Base-by-base conservation (phyloP, 1,284 basidiomycete species). In the Takashimella tepidaria region DNA sequence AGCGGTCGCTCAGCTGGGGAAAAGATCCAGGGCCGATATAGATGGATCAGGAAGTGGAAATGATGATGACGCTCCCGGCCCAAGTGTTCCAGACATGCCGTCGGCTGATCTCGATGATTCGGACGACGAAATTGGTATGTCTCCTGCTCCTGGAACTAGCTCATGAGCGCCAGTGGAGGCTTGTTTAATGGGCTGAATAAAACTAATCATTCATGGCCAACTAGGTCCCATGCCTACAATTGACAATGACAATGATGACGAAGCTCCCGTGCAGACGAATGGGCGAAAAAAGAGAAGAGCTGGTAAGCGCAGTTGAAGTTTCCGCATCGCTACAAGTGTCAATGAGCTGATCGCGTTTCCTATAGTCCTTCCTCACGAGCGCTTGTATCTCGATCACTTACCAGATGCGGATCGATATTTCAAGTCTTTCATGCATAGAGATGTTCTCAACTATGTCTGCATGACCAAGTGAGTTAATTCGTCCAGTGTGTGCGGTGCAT, bases 381-480 rank as follows among this genome's bases (percentile, higher is more conserved):
- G 83, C 60, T 80, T 97, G 25, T 98, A 89, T 75, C 81, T 98
- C 45, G 89, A 91, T 46, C 89, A 95, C 73, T 79, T 99, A 24
- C 96, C 96, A 1, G 84, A 84, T 65, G 84, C 92, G 49, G 90
- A 97, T 69, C 85, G 96, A 62, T 99, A 98, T 77, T 87, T 86
- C 78, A 92, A 95, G 79, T 93, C 89, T 57, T 96, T 98, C 77
- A 98, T 98, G 96, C 96, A 99, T 75, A 80, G 93, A 49, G 95
- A 98, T 65, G 83, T 85, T 19, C 81, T 98, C 62, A 95, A 91
- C 71, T 93, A 88, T 67, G 86, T 86, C 48, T 83, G 87, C 20
- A 84, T 90, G 64, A 93, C 92, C 16, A 87, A 83, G 89, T 92
- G 54, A 56, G 83, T 72, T 3, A 3, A n/a, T 41, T 19, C n/a